Evolutionary conservation across 75 land plant genomes (phyloP), one percentile per base, ranked within the genome.

Genomic region (Pinus albicaulis): DNA sequence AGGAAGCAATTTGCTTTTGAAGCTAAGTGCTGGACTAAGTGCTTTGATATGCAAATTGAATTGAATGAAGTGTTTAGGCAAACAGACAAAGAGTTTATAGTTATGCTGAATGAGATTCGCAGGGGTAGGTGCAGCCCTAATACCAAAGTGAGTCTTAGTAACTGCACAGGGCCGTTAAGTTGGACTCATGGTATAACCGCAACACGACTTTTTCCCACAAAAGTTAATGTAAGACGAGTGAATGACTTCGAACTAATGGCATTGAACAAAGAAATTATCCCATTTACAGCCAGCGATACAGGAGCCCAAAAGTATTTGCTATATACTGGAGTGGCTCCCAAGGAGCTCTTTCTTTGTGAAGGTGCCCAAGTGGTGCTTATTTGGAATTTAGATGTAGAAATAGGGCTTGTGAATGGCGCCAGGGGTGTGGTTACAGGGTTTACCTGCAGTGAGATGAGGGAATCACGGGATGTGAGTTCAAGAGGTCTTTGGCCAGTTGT

Each of bases 361-460:
- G 93, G 95, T 73, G 93, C 95, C 19, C 87, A 86, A 70, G 93
- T 91, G 52, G 91, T 93, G 88, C 86, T 91, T 57, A 77, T 87
- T 4, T 87, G 86, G 82, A 93, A 93, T 73, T 8, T 87, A 55
- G 83, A 87, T 69, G 82, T 79, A 10, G 58, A 63, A 28, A 62
- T 13, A 41, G 84, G 86, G 20, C 87, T 88, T 56, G 93, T 88
- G 62, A 93, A 90, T 82, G 93, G 93, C 48, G 71, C 93, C 36
- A 82, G 83, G 17, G 92, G 90, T 24, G 86, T 85, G 1, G 84
- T 92, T 23, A 76, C 74, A 23, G 82, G 77, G 20, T 92, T 92
- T 65, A 15, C 34, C 15, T 55, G 74, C 10, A 53, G 80, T 53
- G 62, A 72, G 26, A 71, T 24, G 38, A n/a, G 41, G 10, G 13